Base-by-base conservation (phyloP, 2,329 filamentous ascomycete species). In the Cercospora zeae-maydis region DNA sequence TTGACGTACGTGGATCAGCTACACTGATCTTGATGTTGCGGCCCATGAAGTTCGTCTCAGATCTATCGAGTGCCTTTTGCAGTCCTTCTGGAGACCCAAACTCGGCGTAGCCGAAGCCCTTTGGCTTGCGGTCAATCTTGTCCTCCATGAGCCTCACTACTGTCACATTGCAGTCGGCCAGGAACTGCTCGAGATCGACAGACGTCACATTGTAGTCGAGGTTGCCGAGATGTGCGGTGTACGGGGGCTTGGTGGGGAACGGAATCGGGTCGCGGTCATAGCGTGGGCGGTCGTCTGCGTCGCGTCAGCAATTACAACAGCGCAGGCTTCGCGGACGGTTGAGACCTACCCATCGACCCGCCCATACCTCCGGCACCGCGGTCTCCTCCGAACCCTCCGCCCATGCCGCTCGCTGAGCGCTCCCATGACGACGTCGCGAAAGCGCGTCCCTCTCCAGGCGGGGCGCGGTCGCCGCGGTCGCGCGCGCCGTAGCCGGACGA, bases 41-140 rank as follows among this genome's bases (percentile, higher is more conserved):
- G 71, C 92, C 92, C 77, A 96, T 89, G 77, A 98, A 93, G 63
- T 86, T 87, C 65, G 86, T 83, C 72, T 92, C 91, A 73, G 93
- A 93, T 67, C 95, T 84, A 63, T 87, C 86, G 67, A 99, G 84
- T 61, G 95, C 95, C 79, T 92, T 89, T 82, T 96, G 96, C 73
- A 99, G 82, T 63, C 93, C 93, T 55, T 98, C 93, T 49, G 95
- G 81, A 57, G 87, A 88, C 69, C 84, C 87, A 74, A 99, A 99
- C 78, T 99, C 95, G 69, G 96, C 93, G 77, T 99, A 99, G 66
- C 93, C 95, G 73, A 99, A 99, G 54, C 95, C 95, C 83, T 99
- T 99, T 69, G 95, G 95, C 74, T 93, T 92, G 78, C 89, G 87
- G 75, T 95, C 90, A 77, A 96, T 84, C 75, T 93, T 95, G 79